Base-by-base conservation (phyloP, 2,329 filamentous ascomycete species). In the Geoglossum cookeanum region DNA sequence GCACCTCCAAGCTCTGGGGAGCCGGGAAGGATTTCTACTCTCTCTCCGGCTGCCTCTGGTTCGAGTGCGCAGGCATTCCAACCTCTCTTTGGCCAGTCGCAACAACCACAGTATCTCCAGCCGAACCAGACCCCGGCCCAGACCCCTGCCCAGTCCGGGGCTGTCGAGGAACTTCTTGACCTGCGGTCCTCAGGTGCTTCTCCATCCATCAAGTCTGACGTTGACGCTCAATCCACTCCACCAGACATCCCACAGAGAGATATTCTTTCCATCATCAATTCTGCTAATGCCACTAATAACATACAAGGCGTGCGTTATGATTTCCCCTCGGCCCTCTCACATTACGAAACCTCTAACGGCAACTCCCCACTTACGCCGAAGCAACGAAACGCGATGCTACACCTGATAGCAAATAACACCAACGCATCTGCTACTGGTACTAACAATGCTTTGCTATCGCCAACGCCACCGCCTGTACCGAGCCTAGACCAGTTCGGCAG, bases 401-500 rank as follows among this genome's bases (percentile, higher is more conserved):
- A 68, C 9, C 65, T 75, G 48, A 75, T 77, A 63, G 64, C 63
- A 59, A 65, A 65, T 39, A 58, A 55, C 54, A 42, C 57, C 15
- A 68, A 69, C 15, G 63, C 66, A 30, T 62, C 60, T 45, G 63
- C 61, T 62, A 64, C 47, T 61, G 61, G 55, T 61, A 66, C 67
- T 2, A 79, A 80, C 65, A 81, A 79, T 61, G 78, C 79, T 2
- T 70, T 82, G 9, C 72, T 77, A 49, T 76, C 74, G 15, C 78
- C 78, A 3, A 73, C 69, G 11, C 72, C 78, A 0, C 78, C 78
- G 0, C 70, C 74, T 1, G 75, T 79, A 69, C 75, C 77, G 0
- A 71, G 74, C 13, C 71, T 87, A 22, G 75, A 78, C 55, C 76
- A 82, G 44, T 78, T 92, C 60, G 78, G 76, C 51, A 78, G 78